Conservation (phyloP, 169 alveolate species). For the Plasmodium knowlesi region DNA sequence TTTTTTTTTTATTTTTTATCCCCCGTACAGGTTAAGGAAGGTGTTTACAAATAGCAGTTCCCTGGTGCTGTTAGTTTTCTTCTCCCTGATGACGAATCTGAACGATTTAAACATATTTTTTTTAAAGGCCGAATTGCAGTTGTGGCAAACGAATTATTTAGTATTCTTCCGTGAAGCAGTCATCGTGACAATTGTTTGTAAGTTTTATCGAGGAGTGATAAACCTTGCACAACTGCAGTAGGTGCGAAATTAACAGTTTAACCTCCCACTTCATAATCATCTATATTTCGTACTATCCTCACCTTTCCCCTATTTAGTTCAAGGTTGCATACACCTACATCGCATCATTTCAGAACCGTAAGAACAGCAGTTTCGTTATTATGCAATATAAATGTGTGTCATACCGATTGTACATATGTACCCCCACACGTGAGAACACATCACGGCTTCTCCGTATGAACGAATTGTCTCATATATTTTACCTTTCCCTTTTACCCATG, state of each 20-base stretch:
- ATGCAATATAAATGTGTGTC: not conserved
- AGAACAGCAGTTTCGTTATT: not conserved
- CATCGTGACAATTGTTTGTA: not conserved
- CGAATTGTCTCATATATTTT: not conserved
- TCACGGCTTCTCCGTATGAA: not conserved
- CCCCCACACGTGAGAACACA: not conserved
- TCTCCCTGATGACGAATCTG: not conserved
- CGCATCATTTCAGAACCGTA: not conserved
- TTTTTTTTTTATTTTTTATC: no score
- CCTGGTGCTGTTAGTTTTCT: conserved; percentile 2
- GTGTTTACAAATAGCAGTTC: conserved; percentile 27
- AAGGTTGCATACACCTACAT: not conserved
- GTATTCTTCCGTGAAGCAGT: not conserved
- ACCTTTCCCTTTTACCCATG: not conserved
- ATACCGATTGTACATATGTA: not conserved
- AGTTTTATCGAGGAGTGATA: not conserved
- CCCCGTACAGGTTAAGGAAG: conserved; percentile 17
- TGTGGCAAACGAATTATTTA: not conserved
- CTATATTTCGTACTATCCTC: not conserved
- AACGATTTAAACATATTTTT: conserved; percentile 45
- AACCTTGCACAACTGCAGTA: not conserved
- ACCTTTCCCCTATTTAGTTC: not conserved
- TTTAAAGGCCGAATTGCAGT: conserved; percentile 42
- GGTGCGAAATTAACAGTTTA: not conserved
- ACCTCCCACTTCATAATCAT: not conserved